Base-by-base conservation (phyloP, 306 rosid species). In the Gynostemma pentaphyllum region DNA sequence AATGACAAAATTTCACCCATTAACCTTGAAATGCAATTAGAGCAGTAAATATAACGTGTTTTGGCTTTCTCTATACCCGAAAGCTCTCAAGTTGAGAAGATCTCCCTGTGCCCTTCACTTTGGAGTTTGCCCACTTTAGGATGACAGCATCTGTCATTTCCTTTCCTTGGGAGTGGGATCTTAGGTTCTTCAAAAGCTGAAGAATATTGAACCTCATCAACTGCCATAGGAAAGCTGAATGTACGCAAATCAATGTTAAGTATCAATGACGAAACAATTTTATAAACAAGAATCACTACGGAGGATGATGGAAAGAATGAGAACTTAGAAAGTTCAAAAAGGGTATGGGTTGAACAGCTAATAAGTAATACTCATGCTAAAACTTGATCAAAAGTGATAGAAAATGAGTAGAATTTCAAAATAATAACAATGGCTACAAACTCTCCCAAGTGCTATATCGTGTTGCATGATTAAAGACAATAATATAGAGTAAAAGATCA, bases 161-260 rank as follows among this genome's bases (percentile, higher is more conserved):
- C 94, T 79, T 94, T 70, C 87, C 95, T 64, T 75, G 94, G 14
- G 99, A 94, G 74, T 78, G 89, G 56, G 87, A 76, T 81, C 95
- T 83, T 82, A 94, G 81, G 69, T 81, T 88, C 73, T 73, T 88
- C 70, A 94, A 71, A 59, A 88, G 84, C 80, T 88, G 95, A 72
- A 94, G 99, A 76, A 94, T 84, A 62, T 83, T 84, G 79, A 75
- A 84, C 61, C 95, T 83, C 97, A 88, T 88, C 82, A 88, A 79
- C 75, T 94, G 99, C 99, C 97, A 94, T 61, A 94, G 48, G 59
- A 88, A 86, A 67, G 99, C 99, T 88, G 89, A 69, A 80, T 4
- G 37, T 6, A 41, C 14, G 15, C 36, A 13, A 41, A 4, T 39
- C 39, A 61, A 9, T 42, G 39, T 61, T 15, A 24, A 16, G 14